Evolutionary conservation across 768 basidiomycete species (phyloP).

Genomic region (Astraeus odoratus): DNA sequence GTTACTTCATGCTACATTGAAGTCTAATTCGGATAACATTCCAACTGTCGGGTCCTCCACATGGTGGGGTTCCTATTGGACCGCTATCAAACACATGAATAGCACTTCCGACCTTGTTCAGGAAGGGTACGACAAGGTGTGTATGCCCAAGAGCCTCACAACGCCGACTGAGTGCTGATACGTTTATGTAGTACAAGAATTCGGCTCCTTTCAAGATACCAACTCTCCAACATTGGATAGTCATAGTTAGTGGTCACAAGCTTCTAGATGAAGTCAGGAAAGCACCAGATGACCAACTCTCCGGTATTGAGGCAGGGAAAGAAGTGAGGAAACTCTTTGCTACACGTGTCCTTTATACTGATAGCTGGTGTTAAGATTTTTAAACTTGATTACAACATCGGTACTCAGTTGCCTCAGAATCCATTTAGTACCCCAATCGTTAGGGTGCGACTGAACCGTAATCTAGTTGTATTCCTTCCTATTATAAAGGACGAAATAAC

Average conservation of each 20-base stretch:
- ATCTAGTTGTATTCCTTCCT: constrained; percentile 31
- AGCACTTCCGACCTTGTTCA: constrained; percentile 16
- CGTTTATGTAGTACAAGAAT: constrained; percentile 15
- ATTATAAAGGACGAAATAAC: constrained; percentile 40
- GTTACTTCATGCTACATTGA: no score
- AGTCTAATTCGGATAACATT: constrained; percentile 15
- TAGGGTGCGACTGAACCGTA: constrained; percentile 28
- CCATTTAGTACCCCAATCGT: constrained; percentile 23
- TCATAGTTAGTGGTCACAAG: constrained; percentile 26
- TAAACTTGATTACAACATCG: constrained; percentile 32
- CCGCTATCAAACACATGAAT: constrained; percentile 9
- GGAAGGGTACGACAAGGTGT: constrained; percentile 27
- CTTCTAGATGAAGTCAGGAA: constrained; percentile 34
- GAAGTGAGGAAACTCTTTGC: constrained; percentile 24
- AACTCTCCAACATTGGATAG: constrained; percentile 26
- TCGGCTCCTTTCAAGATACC: constrained; percentile 24
- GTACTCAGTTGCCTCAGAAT: constrained; percentile 21
- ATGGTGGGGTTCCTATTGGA: constrained; percentile 13
- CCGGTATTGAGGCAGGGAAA: constrained; percentile 20
- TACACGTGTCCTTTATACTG: neutral
- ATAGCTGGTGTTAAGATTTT: constrained; percentile 23
- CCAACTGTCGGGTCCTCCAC: constrained; percentile 19
- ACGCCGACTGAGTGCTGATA: neutral
- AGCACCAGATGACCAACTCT: constrained; percentile 34
- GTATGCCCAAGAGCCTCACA: neutral